Percentiles rank a stretch among this genome's conserved stretches.
Evolutionary conservation across 352 stramenopile species (phyloP).

Genomic region (Peronospora destructor): DNA sequence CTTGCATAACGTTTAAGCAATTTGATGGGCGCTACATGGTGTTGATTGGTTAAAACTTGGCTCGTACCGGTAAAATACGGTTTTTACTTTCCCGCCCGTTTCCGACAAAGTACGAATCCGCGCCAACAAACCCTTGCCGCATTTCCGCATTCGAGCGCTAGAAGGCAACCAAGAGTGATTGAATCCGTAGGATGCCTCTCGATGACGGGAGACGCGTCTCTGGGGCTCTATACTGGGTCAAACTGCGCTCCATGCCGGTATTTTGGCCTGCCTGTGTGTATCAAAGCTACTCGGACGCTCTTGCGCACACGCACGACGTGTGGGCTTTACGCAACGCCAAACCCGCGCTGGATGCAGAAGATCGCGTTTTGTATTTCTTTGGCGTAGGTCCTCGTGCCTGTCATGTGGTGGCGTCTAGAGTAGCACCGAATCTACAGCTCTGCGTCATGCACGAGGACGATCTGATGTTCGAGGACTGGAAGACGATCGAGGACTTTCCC

Average conservation of each 20-base stretch:
- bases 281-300: conserved; percentile 41
- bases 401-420: conserved; percentile 21
- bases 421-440: conserved; percentile 43
- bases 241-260: conserved; percentile 42
- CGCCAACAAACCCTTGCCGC: conserved; percentile 6
- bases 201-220: conserved; percentile 1
- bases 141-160: conserved; percentile 16
- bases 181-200: conserved; percentile 3
- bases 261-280: conserved; percentile 76
- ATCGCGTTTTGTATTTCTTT: conserved; percentile 79
- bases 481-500: conserved; percentile 26
- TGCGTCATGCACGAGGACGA: conserved; percentile 44
- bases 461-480: conserved; percentile 21
- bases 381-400: conserved; percentile 41
- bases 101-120: conserved; percentile 16
- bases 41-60: neutral
- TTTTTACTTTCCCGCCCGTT: neutral
- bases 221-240: conserved; percentile 38
- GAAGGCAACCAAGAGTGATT: conserved; percentile 1
- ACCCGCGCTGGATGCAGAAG: conserved; percentile 50
- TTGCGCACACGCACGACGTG: conserved; percentile 43
- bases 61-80: neutral
- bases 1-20: too few species aligned
- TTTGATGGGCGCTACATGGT: too few species aligned
- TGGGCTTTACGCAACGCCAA: conserved; percentile 34